These are phyloP conservation scores for Hirschioporus abietinus DNA, from an alignment of 768 basidiomycete genomes.

Conservation along the genomic window DNA sequence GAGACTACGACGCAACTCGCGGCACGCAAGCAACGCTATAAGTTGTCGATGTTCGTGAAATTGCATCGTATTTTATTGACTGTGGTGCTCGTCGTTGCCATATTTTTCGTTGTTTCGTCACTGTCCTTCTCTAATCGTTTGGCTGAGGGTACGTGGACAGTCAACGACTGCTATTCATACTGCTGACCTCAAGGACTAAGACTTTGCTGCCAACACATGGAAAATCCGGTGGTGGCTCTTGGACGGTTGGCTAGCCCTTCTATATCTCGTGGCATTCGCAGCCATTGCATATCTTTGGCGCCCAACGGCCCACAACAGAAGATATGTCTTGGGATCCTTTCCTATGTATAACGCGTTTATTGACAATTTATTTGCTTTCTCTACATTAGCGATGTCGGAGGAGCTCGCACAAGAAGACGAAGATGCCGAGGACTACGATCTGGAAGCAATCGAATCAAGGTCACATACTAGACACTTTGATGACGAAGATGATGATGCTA, in stretches of 20 bases:
- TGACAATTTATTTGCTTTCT: constrained; percentile 30
- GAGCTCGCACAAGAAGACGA: constrained; percentile 94
- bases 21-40: constrained; percentile 81
- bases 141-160: constrained; percentile 63
- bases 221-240: constrained; percentile 90
- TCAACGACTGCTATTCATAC: background rate
- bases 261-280: constrained; percentile 79
- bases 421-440: constrained; percentile 89
- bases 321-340: constrained; percentile 44
- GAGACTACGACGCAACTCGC: constrained; percentile 86
- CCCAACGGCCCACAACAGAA: constrained; percentile 83
- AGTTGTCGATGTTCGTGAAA: constrained; percentile 82
- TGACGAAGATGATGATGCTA: constrained; percentile 65
- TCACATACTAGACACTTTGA: constrained; percentile 31
- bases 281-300: constrained; percentile 90
- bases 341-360: constrained; percentile 8
- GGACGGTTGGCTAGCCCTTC: constrained; percentile 88
- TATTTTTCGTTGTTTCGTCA: constrained; percentile 91
- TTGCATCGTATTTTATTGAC: constrained; percentile 81
- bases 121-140: constrained; percentile 87
- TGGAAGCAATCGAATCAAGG: constrained; percentile 66
- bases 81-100: constrained; percentile 73
- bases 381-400: constrained; percentile 89
- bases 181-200: constrained; percentile 31
- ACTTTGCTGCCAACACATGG: constrained; percentile 92